Base-by-base conservation (phyloP, 805 yeast species). In the Ogataea glucozyma region DNA sequence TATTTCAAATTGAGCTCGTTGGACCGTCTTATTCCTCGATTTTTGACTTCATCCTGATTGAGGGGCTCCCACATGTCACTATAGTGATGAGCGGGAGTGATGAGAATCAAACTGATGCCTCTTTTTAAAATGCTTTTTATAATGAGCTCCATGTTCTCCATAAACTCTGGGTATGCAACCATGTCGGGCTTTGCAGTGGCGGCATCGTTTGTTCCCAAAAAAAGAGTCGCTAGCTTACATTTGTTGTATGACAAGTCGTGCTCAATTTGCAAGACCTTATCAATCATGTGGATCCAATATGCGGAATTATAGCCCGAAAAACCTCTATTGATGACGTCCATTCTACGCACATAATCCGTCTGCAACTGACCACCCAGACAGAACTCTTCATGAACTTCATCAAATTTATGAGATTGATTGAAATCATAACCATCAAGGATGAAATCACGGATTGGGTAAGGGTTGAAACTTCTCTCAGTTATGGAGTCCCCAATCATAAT, bases 171-270 rank as follows among this genome's bases (percentile, higher is more conserved):
- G 8, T 79, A 35, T 2, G 76, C 74, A 6, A 85, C 86, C 53
- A 77, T 83, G n/a, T 62, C 63, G 3, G 76, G 78, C 2, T 62
- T 70, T 1, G 60, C 52, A 1, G 53, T 33, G 2, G 74, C 71
- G 0, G 84, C 72, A 59, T 88, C 96, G 56, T 88, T 88, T 12
- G 95, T 74, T 4, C 96, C 96, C 54, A 86, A 77, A 30, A 53
- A 57, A 16, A 57, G 20, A 12, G 49, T 40, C 0, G 53, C 54
- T 21, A 56, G 19, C 16, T 41, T 38, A 26, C 49, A 46, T 32
- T 52, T 55, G n/a, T 44, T 46, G 29, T 49, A 47, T 5, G 57
- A 50, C 21, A 38, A 19, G 20, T 62, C 65, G 36, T 74, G 58
- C 48, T 79, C 85, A 1, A 66, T 57, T n/a, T 68, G 64, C 27